Evolutionary conservation across 768 basidiomycete species (phyloP), one percentile per base, ranked within the genome.

Genomic region (Boletus tomentosulus): DNA sequence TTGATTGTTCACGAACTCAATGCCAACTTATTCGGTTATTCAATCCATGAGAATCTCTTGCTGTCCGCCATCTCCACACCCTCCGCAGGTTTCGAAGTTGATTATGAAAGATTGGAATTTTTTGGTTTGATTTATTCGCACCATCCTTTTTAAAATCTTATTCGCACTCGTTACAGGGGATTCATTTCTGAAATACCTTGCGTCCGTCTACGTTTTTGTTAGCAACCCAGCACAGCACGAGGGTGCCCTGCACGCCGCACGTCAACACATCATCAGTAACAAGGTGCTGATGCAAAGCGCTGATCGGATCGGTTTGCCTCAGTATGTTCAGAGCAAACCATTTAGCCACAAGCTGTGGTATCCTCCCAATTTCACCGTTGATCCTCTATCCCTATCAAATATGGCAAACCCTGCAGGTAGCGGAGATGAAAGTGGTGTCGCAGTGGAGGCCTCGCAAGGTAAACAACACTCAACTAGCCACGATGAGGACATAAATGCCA

Each of bases 91-190:
- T 76, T 80, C 45, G 89, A 87, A 58, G 77, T 78, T 55, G 80
- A 94, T 71, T 94, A 94, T 68, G 89, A 95, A 70, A 83, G 92
- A 34, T 71, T 92, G 44, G 92, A 93, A 66, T 75, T 92, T 47
- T 77, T 93, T 15, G 92, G 90, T 91, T 61, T 54, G 74, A 51
- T 41, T 56, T 38, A 41, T 27, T 53, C 41, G 44, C 27, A 48
- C 28, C 51, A 31, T 50, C 37, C 47, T 24, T 56, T 42, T 28
- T 59, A 84, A 24, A 13, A 25, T 35, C 44, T 50, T 35, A n/a
- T 39, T 60, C 30, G 65, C 48, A 48, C 42, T 38, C 51, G 28
- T 54, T 55, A 4, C 50, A 68, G 91, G 92, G 30, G 92, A 94
- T 69, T 82, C 89, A 24, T 89, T 89, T 66, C 73, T 95, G 57